Conservation (phyloP, 495 filamentous ascomycete genomes). For the Podospora pseudopauciseta region DNA sequence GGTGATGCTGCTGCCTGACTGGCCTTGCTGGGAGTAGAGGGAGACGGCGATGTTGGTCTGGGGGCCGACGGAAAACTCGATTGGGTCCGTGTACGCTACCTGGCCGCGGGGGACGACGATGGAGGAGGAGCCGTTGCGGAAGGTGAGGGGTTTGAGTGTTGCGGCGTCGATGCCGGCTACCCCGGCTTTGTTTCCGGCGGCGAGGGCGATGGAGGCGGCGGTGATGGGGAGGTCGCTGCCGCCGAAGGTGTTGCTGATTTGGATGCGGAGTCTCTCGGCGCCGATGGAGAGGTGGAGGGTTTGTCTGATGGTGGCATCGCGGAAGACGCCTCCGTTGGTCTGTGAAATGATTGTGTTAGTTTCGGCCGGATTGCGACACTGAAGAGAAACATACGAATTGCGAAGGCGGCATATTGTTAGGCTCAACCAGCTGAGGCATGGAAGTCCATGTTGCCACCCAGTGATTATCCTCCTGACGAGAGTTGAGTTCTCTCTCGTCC, state of each 20-base stretch:
- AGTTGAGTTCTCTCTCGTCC: background rate
- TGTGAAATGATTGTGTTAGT: constrained; percentile 5
- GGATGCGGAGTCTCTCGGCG: constrained; percentile 54
- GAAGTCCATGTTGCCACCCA: constrained; percentile 66
- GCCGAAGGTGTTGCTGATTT: constrained; percentile 67
- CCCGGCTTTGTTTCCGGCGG: constrained; percentile 50
- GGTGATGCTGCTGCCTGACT: constrained; percentile 55
- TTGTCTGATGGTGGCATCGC: constrained; percentile 63
- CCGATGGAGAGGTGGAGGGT: constrained; percentile 59
- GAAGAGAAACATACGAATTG: constrained; percentile 51
- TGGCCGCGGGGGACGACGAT: constrained; percentile 57
- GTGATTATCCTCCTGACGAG: constrained; percentile 31
- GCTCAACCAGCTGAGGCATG: constrained; percentile 65
- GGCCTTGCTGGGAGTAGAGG: constrained; percentile 57
- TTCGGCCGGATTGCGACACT: background rate
- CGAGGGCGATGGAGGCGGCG: constrained; percentile 53
- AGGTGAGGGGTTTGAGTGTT: constrained; percentile 53
- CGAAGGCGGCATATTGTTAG: constrained; percentile 55
- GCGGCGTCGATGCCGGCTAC: constrained; percentile 48
- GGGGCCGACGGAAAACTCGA: constrained; percentile 49
- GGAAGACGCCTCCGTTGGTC: constrained; percentile 30
- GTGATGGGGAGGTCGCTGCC: constrained; percentile 58
- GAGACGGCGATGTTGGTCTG: constrained; percentile 54
- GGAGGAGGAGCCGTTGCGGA: constrained; percentile 47
- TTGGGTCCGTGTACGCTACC: constrained; percentile 60